A percentile compares a stretch with the other conserved stretches of the same genome.
Conservation (phyloP, 2,329 filamentous ascomycete genomes). For the Pseudogymnoascus sp. region DNA sequence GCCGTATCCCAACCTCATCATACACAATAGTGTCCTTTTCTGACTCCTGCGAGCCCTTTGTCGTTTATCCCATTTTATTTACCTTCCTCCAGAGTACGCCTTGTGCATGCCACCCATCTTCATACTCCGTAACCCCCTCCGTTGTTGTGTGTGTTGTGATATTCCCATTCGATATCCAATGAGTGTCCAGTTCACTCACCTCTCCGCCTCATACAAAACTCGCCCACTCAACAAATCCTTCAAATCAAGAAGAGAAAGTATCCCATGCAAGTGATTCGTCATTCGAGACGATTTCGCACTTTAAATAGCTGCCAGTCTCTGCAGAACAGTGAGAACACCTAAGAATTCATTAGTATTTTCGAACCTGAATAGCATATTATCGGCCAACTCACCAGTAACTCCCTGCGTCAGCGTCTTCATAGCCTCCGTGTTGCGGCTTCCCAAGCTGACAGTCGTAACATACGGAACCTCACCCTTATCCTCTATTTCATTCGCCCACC, state of each 20-base stretch:
- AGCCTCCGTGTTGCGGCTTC: conserved; percentile 81
- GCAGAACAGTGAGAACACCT: conserved; percentile 45
- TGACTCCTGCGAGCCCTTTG: conserved; percentile 6
- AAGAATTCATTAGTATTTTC: background rate
- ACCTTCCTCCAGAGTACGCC: conserved; percentile 7
- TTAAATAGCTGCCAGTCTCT: conserved; percentile 36
- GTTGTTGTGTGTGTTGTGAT: background rate
- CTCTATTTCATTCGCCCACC: conserved; percentile 77
- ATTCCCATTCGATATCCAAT: background rate
- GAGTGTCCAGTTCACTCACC: background rate
- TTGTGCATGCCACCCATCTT: conserved; percentile 5
- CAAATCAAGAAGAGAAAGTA: background rate
- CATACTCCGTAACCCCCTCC: conserved; percentile 1
- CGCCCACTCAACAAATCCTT: conserved; percentile 1
- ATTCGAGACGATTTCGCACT: conserved; percentile 5
- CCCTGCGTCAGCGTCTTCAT: conserved; percentile 80
- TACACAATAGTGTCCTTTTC: conserved; percentile 5
- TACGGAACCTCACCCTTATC: conserved; percentile 51
- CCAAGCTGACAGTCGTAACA: conserved; percentile 78
- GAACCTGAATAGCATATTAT: background rate
- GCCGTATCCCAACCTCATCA: background rate
- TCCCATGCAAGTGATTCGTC: background rate
- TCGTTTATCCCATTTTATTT: conserved; percentile 3
- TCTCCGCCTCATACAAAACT: background rate
- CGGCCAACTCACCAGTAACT: conserved; percentile 64